Evolutionary conservation across 176 grass and related monocot species (phyloP).

Genomic region (Luzula sylvatica): DNA sequence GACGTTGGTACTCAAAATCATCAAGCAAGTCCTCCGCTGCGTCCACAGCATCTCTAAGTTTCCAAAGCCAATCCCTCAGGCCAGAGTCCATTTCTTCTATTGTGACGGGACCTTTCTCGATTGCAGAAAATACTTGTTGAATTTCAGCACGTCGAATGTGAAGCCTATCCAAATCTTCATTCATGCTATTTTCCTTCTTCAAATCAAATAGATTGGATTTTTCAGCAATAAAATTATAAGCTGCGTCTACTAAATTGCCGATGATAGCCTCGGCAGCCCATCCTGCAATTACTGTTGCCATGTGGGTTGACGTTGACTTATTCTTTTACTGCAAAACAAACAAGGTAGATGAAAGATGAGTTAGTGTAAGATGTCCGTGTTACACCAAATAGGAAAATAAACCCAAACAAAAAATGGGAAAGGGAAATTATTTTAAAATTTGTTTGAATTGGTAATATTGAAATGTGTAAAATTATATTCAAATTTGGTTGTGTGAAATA

Average conservation of each 20-base stretch:
- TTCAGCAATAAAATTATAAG: not conserved
- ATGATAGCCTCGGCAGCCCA: not conserved
- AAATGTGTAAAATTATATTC: too few species aligned
- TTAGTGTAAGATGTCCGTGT: too few species aligned
- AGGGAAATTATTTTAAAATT: too few species aligned
- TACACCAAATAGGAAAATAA: too few species aligned
- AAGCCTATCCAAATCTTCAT: not conserved
- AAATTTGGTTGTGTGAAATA: too few species aligned
- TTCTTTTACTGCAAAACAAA: not conserved
- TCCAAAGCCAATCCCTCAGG: slow-evolving; percentile 12
- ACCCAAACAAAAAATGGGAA: too few species aligned
- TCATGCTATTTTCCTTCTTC: not conserved
- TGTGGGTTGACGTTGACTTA: not conserved
- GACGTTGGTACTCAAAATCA: slow-evolving; percentile 8
- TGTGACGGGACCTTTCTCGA: too few species aligned
- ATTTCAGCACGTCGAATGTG: too few species aligned
- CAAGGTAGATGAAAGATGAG: too few species aligned
- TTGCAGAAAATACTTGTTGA: too few species aligned
- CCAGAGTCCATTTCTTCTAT: not conserved
- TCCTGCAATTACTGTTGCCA: not conserved
- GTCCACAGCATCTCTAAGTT: not conserved
- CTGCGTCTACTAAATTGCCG: not conserved
- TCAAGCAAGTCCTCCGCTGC: slow-evolving; percentile 19
- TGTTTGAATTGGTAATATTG: too few species aligned
- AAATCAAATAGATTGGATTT: not conserved